Percentiles rank a stretch among this genome's conserved stretches.
Conservation (phyloP, 2,329 filamentous ascomycete genomes). For the Ophiosphaerella narmari region DNA sequence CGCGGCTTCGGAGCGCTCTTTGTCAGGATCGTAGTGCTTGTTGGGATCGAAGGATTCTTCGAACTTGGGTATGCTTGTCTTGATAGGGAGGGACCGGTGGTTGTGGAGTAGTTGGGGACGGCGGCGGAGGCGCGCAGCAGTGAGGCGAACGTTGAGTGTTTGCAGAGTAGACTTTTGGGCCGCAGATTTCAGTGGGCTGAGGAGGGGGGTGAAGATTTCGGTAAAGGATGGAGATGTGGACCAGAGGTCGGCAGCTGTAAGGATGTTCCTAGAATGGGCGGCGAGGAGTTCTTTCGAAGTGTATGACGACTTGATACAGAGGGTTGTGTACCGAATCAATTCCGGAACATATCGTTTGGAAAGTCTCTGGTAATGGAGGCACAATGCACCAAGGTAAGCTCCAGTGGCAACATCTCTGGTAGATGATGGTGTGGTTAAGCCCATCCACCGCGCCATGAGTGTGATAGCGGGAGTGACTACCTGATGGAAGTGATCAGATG, state of each 20-base stretch:
- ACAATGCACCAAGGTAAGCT: slow-evolving; percentile 77
- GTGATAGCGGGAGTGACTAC: slow-evolving; percentile 90
- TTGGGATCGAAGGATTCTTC: slow-evolving; percentile 93
- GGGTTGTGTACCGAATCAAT: slow-evolving; percentile 77
- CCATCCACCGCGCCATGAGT: slow-evolving; percentile 81
- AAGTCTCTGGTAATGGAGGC: slow-evolving; percentile 78
- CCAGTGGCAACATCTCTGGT: slow-evolving; percentile 73
- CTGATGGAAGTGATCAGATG: slow-evolving; percentile 96
- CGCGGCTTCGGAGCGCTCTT: slow-evolving; percentile 80
- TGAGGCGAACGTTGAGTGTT: slow-evolving; percentile 65
- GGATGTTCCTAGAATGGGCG: slow-evolving; percentile 68
- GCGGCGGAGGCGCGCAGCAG: slow-evolving; percentile 67
- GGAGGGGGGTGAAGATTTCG: slow-evolving; percentile 74
- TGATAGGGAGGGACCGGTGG: slow-evolving; percentile 86
- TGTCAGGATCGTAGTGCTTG: slow-evolving; percentile 96
- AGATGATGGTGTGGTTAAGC: slow-evolving; percentile 70
- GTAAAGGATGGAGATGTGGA: slow-evolving; percentile 71
- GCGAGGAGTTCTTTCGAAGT: slow-evolving; percentile 55
- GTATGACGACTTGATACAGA: slow-evolving; percentile 62
- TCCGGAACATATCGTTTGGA: slow-evolving; percentile 91
- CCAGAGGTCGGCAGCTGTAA: slow-evolving; percentile 74
- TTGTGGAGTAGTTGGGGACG: slow-evolving; percentile 86
- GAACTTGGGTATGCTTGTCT: slow-evolving; percentile 88
- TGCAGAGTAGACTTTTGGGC: slow-evolving; percentile 57
- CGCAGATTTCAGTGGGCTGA: slow-evolving; percentile 38